Percentiles rank a stretch among this genome's conserved stretches.
Conservation (phyloP, 1,284 basidiomycete genomes). For the Testicularia cyperi region DNA sequence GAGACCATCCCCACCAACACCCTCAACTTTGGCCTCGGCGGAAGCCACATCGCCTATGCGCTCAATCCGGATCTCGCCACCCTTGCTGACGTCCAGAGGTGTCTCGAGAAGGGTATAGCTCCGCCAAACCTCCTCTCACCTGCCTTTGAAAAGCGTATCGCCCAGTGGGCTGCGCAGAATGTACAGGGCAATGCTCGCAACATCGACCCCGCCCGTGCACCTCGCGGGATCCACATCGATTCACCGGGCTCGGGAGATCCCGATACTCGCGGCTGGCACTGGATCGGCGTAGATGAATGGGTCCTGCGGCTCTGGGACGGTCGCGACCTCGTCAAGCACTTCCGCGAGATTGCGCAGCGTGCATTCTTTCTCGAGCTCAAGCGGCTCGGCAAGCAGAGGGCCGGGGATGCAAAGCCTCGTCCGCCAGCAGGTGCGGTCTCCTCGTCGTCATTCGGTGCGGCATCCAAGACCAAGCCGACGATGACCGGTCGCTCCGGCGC, state of each 20-base stretch:
- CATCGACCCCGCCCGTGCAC: slow-evolving; percentile 28
- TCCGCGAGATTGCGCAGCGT: slow-evolving; percentile 28
- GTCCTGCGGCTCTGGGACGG: slow-evolving; percentile 40
- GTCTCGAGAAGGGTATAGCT: slow-evolving; percentile 22
- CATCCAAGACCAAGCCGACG: neutral
- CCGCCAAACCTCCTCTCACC: slow-evolving; percentile 30
- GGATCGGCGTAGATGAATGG: slow-evolving; percentile 45
- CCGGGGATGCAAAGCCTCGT: slow-evolving; percentile 5
- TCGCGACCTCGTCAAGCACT: slow-evolving; percentile 34
- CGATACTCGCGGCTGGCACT: slow-evolving; percentile 26
- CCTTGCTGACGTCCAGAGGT: slow-evolving; percentile 25
- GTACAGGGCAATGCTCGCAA: slow-evolving; percentile 36
- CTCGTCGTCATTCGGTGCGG: slow-evolving; percentile 8
- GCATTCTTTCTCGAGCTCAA: slow-evolving; percentile 42
- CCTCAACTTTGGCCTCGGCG: slow-evolving; percentile 25
- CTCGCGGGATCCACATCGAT: slow-evolving; percentile 38
- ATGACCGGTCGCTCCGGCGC: neutral
- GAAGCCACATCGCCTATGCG: slow-evolving; percentile 25
- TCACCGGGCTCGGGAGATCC: slow-evolving; percentile 33
- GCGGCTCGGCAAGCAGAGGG: slow-evolving; percentile 13
- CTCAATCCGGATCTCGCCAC: slow-evolving; percentile 32
- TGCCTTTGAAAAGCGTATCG: slow-evolving; percentile 33
- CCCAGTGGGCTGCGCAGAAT: slow-evolving; percentile 37
- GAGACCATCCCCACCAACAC: slow-evolving; percentile 33
- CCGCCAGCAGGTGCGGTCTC: slow-evolving; percentile 7